Percentiles rank a stretch among this genome's conserved stretches.
Conservation (phyloP, 805 yeast genomes). For the Saccharomycopsis schoenii region DNA sequence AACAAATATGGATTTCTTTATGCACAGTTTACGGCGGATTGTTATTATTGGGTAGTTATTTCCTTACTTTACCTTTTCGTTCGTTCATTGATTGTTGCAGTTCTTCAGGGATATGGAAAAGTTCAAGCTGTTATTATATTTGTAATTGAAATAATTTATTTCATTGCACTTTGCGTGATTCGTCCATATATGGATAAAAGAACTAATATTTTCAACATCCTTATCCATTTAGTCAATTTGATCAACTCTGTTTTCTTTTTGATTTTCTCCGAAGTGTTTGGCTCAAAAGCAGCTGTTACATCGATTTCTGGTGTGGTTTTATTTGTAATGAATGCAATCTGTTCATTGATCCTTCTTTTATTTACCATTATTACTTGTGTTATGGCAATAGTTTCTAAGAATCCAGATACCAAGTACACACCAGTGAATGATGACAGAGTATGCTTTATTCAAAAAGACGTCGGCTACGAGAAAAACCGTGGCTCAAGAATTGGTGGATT, state of each 20-base stretch:
- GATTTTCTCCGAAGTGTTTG: constrained; percentile 79
- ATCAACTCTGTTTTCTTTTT: constrained; percentile 79
- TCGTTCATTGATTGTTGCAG: constrained; percentile 78
- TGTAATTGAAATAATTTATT: constrained; percentile 63
- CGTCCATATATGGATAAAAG: constrained; percentile 93
- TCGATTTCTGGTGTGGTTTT: constrained; percentile 87
- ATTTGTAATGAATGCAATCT: constrained; percentile 81
- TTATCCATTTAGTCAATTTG: constrained; percentile 69
- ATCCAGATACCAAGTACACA: constrained; percentile 91
- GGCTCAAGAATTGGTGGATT: constrained; percentile 4
- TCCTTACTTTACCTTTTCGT: constrained; percentile 55
- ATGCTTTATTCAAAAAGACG: constrained; percentile 76
- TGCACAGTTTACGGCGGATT: constrained; percentile 81
- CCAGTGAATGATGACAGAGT: constrained; percentile 96
- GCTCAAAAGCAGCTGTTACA: constrained; percentile 78
- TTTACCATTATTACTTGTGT: constrained; percentile 84
- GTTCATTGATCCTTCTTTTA: constrained; percentile 70
- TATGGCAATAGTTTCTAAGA: constrained; percentile 73
- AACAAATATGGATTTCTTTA: constrained; percentile 89
- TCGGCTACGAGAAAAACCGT: constrained; percentile 23
- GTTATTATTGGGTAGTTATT: constrained; percentile 72
- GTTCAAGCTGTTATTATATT: constrained; percentile 73
- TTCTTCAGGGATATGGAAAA: constrained; percentile 72
- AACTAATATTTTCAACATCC: constrained; percentile 87
- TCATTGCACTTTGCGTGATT: constrained; percentile 51